phyloP scores from a whole-genome alignment of 352 stramenopile species.

The Peronosclerospora sorghi region DNA sequence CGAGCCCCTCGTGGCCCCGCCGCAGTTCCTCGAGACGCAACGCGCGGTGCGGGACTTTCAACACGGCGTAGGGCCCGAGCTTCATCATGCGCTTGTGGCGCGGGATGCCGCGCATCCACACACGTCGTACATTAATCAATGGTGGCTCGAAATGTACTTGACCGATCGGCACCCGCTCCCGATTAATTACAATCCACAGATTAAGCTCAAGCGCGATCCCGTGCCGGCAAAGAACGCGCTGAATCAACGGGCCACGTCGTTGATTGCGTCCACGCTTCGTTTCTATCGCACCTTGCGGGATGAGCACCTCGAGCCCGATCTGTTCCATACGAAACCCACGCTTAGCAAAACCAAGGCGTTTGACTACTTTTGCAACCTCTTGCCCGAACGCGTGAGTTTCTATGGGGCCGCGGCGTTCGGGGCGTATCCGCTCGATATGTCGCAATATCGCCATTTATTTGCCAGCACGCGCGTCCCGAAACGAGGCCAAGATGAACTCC shows the following conservation, averaged over 20 bases:
- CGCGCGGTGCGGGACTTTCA: conserved; percentile 52
- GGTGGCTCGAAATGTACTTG: conserved; percentile 90
- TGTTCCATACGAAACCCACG: conserved; percentile 85
- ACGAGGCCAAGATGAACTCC: conserved; percentile 53
- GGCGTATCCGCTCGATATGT: conserved; percentile 88
- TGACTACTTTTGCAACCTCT: conserved; percentile 67
- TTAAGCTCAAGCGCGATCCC: conserved; percentile 81
- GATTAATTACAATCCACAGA: conserved; percentile 88
- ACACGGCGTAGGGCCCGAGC: conserved; percentile 36
- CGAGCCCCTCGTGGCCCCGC: conserved; percentile 51
- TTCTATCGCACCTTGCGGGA: conserved; percentile 77
- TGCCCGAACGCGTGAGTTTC: conserved; percentile 80
- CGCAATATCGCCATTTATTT: conserved; percentile 87
- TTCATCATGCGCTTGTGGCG: conserved; percentile 67
- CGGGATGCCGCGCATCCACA: conserved; percentile 71
- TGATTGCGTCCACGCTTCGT: conserved; percentile 79
- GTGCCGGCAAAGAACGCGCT: conserved; percentile 77
- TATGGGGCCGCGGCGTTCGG: conserved; percentile 78
- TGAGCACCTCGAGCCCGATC: conserved; percentile 69
- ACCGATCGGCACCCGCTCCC: conserved; percentile 73
- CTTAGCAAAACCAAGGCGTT: conserved; percentile 69
- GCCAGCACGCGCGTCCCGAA: conserved; percentile 64
- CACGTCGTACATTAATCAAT: conserved; percentile 89
- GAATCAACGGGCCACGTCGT: conserved; percentile 67
- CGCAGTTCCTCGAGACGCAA: conserved; percentile 43